Evolutionary conservation across 2,329 filamentous ascomycete species (phyloP).

Genomic region (Sphaceloma murrayae): DNA sequence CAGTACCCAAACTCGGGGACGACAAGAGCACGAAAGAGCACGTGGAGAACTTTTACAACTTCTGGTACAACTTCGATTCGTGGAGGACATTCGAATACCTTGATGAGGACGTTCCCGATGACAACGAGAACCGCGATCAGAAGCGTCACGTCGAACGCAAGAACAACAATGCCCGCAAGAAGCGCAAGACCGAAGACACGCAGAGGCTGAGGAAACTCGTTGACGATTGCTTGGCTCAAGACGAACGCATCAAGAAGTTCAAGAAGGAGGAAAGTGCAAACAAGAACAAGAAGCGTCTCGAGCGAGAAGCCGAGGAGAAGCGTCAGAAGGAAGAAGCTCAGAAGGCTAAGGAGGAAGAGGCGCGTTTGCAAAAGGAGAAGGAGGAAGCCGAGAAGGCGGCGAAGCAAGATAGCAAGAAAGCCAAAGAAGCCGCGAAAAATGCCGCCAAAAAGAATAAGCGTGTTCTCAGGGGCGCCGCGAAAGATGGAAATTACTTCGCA

Average conservation of each 20-base stretch:
- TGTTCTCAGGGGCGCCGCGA: constrained; percentile 83
- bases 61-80: constrained; percentile 99
- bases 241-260: constrained; percentile 98
- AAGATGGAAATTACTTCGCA: constrained; percentile 95
- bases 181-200: constrained; percentile 99
- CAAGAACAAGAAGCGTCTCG: constrained; percentile 91
- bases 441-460: constrained; percentile 99
- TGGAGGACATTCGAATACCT: constrained; percentile 98
- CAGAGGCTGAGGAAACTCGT: constrained; percentile 80
- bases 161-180: constrained; percentile 94
- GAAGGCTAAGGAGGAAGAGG: constrained; percentile 75
- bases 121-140: constrained; percentile 98
- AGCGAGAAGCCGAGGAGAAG: constrained; percentile 87
- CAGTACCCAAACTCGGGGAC: constrained; percentile 77
- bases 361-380: constrained; percentile 67
- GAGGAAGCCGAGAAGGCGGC: constrained; percentile 79
- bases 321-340: constrained; percentile 75
- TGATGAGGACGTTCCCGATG: constrained; percentile 96
- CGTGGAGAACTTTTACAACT: constrained; percentile 96
- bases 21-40: constrained; percentile 78
- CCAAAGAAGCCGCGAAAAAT: constrained; percentile 97
- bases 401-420: constrained; percentile 81
- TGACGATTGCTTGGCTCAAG: constrained; percentile 71
- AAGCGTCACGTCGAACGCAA: constrained; percentile 97
- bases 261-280: constrained; percentile 78